These are phyloP conservation scores for Chaetomiaceae sp. DNA, from an alignment of 2,329 filamentous ascomycete species.

Conservation along the genomic window DNA sequence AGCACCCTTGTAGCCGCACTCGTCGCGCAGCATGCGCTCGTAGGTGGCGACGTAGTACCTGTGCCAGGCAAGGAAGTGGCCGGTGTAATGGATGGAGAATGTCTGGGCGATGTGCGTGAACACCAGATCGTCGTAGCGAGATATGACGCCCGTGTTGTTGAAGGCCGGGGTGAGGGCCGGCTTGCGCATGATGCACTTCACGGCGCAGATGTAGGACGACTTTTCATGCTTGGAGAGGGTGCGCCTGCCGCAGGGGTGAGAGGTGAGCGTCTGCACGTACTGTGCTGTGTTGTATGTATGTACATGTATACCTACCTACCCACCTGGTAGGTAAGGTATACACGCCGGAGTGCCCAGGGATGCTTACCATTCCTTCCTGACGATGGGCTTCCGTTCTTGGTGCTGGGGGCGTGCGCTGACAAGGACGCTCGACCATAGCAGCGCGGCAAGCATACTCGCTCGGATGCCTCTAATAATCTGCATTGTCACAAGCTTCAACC, in stretches of 20 bases:
- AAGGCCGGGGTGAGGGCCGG: slow-evolving; percentile 29
- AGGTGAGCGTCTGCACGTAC: too few species aligned
- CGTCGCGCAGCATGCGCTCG: slow-evolving; percentile 36
- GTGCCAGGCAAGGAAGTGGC: slow-evolving; percentile 39
- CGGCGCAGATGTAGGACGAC: slow-evolving; percentile 28
- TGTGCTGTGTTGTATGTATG: not conserved
- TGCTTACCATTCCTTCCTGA: slow-evolving; percentile 20
- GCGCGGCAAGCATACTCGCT: not conserved
- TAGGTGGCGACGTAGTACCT: slow-evolving; percentile 36
- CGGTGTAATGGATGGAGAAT: slow-evolving; percentile 31
- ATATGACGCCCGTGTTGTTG: slow-evolving; percentile 24
- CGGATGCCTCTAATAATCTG: slow-evolving; percentile 1
- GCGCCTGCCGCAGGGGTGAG: slow-evolving; percentile 22
- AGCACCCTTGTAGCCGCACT: slow-evolving; percentile 36
- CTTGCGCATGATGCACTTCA: slow-evolving; percentile 32
- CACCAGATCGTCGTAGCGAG: slow-evolving; percentile 37
- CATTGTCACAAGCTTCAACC: not conserved
- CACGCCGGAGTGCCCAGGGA: too few species aligned
- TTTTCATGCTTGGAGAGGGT: slow-evolving; percentile 31
- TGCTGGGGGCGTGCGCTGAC: not conserved
- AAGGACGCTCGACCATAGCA: not conserved
- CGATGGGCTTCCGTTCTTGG: slow-evolving; percentile 7
- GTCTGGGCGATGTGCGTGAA: slow-evolving; percentile 36
- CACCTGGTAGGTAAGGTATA: too few species aligned
- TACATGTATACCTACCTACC: too few species aligned